Evolutionary conservation across 352 stramenopile species (phyloP).

Genomic region (Pythium volutum): DNA sequence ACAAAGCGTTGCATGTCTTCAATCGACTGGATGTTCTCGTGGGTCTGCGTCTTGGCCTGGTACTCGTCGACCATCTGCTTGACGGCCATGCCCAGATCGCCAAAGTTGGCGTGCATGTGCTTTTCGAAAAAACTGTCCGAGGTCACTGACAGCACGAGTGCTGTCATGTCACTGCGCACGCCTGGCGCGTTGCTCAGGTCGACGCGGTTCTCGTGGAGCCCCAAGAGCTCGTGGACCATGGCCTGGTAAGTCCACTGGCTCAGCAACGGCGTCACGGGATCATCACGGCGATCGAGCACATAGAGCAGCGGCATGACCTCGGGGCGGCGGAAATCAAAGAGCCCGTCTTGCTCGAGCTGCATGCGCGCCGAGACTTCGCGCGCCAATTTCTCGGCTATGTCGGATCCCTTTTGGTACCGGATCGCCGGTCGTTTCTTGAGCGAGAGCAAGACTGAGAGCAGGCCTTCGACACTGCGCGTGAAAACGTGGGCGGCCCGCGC

Average conservation of each 20-base stretch:
- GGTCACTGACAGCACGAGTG: slow-evolving; percentile 95
- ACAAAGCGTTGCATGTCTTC: slow-evolving; percentile 99
- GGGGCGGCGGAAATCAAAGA: slow-evolving; percentile 96
- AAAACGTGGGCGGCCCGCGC: slow-evolving; percentile 71
- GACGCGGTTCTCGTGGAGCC: slow-evolving; percentile 97
- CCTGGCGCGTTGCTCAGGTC: slow-evolving; percentile 93
- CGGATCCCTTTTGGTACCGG: slow-evolving; percentile 93
- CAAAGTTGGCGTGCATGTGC: slow-evolving; percentile 99
- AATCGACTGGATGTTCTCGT: slow-evolving; percentile 86
- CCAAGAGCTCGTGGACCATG: slow-evolving; percentile 99
- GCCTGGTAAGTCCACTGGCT: slow-evolving; percentile 98
- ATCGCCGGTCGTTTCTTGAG: slow-evolving; percentile 97
- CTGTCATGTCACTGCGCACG: slow-evolving; percentile 95
- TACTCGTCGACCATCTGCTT: slow-evolving; percentile 95
- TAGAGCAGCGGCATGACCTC: slow-evolving; percentile 86
- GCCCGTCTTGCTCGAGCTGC: slow-evolving; percentile 91
- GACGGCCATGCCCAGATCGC: slow-evolving; percentile 93
- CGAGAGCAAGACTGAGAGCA: slow-evolving; percentile 93
- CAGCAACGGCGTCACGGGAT: slow-evolving; percentile 98
- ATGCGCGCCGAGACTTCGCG: slow-evolving; percentile 93
- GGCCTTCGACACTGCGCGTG: slow-evolving; percentile 91
- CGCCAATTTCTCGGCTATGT: slow-evolving; percentile 92
- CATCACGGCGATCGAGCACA: slow-evolving; percentile 97
- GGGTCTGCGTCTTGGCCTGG: slow-evolving; percentile 76
- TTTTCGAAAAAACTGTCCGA: slow-evolving; percentile 96